These are phyloP conservation scores for Pterocarpus santalinus DNA, from an alignment of 306 rosid genomes.

Conservation along the genomic window DNA sequence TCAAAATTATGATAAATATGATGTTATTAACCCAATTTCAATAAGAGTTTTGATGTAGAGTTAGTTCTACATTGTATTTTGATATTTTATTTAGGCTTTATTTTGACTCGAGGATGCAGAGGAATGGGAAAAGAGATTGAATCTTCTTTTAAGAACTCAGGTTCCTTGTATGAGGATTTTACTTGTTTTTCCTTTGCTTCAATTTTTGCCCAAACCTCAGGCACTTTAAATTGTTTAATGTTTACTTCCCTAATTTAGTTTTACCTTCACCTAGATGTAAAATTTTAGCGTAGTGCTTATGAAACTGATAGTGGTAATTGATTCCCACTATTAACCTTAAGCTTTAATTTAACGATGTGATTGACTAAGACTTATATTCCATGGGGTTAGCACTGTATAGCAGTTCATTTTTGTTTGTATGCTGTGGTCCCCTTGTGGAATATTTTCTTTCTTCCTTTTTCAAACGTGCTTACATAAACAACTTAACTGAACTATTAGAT, in stretches of 20 bases:
- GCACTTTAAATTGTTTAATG: background rate
- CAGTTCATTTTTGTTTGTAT: background rate
- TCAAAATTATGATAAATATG: conserved; percentile 13
- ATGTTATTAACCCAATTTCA: background rate
- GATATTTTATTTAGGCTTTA: conserved; percentile 4
- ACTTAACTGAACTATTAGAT: background rate
- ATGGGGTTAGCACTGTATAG: background rate
- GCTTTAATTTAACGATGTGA: conserved; percentile 12
- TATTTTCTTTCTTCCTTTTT: too few species aligned
- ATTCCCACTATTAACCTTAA: background rate
- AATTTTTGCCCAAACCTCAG: background rate
- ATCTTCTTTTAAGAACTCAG: background rate
- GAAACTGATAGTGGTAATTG: background rate
- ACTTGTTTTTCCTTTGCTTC: background rate
- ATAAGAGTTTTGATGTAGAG: conserved; percentile 25
- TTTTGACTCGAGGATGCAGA: background rate
- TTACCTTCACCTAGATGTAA: background rate
- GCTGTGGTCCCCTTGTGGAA: background rate
- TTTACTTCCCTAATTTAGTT: background rate
- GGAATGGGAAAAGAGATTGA: background rate
- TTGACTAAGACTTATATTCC: background rate
- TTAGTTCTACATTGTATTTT: background rate
- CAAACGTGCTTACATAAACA: background rate
- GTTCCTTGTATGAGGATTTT: conserved; percentile 17
- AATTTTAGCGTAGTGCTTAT: background rate